Base-by-base conservation (phyloP, 177 flowering plant species). In the Vitis hybrid region DNA sequence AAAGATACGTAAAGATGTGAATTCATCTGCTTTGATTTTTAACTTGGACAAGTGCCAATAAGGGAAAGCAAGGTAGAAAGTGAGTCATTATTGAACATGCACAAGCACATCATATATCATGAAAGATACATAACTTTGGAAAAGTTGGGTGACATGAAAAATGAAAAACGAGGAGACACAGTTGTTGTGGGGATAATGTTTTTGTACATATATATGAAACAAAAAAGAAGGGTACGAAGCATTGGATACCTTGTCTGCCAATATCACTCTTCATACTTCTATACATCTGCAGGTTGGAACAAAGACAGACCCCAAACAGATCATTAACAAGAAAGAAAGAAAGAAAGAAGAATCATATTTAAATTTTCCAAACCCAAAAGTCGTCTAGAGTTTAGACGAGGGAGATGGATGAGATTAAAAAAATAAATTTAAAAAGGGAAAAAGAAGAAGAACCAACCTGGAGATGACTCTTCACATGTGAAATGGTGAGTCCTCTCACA, bases 381-480 rank as follows among this genome's bases (percentile, higher is more conserved):
- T 26, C 29, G 29, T 26, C 29, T 26, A 26, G 29, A 26, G 29
- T 26, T 26, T 2, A 26, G 29, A 26, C 29, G 4, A 26, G 29
- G n/a, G 59, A 31, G 65, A 11, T 2, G 8, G 29, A 16, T 6
- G 53, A 58, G 11, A n/a, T 9, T 61, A 11, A 16, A 50, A 22
- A 50, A 68, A 59, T 54, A 9, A 3, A 16, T 39, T 52, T 11
- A 48, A 58, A 48, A 12, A n/a, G 15, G 48, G 5, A 58, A 49
- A n/a, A 15, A 53, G 51, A 26, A 61, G 2, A 59, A 11, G 68
- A 13, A 9, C 6, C 4, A 68, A 86, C 92, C 90, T 88, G 92
- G 63, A 88, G 90, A 74, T 88, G 90, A 77, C 91, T 87, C 78
- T 87, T 86, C 39, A 87, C 91, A 75, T 88, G 93, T 15, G 93